Conservation (phyloP, 345 rosid species). For the Hibiscus trionum region DNA sequence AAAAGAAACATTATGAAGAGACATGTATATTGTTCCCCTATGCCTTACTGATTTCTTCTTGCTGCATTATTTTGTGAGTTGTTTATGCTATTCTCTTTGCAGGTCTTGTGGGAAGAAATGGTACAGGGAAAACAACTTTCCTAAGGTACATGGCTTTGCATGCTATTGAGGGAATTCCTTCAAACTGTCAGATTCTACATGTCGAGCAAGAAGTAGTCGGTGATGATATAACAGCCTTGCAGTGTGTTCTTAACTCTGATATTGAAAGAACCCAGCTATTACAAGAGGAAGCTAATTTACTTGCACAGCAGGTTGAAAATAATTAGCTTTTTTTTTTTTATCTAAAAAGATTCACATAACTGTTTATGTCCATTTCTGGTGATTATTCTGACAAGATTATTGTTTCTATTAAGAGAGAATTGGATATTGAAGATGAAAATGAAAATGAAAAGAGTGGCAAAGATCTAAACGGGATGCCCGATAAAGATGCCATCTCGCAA, state of each 20-base stretch:
- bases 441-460: slow-evolving; percentile 38
- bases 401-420: slow-evolving; percentile 50
- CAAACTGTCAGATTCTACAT: slow-evolving; percentile 91
- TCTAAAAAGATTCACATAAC: not conserved
- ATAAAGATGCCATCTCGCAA: slow-evolving; percentile 53
- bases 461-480: slow-evolving; percentile 35
- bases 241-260: slow-evolving; percentile 92
- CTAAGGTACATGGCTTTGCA: slow-evolving; percentile 98
- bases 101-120: slow-evolving; percentile 98
- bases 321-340: slow-evolving; percentile 12
- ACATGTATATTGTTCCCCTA: not conserved
- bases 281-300: slow-evolving; percentile 66
- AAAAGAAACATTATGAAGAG: not conserved
- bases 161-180: slow-evolving; percentile 93
- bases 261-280: slow-evolving; percentile 76
- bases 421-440: slow-evolving; percentile 46
- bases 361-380: slow-evolving; percentile 2
- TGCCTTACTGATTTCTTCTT: not conserved
- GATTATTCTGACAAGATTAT: slow-evolving; percentile 20
- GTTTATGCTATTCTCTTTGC: slow-evolving; percentile 17
- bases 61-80: not conserved
- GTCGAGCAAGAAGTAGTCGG: slow-evolving; percentile 98
- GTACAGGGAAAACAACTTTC: slow-evolving; percentile 97
- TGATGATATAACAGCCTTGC: slow-evolving; percentile 79
- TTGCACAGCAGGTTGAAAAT: slow-evolving; percentile 62